Base-by-base conservation (phyloP, 139 green algal species). In the Desmodesmus armatus region DNA sequence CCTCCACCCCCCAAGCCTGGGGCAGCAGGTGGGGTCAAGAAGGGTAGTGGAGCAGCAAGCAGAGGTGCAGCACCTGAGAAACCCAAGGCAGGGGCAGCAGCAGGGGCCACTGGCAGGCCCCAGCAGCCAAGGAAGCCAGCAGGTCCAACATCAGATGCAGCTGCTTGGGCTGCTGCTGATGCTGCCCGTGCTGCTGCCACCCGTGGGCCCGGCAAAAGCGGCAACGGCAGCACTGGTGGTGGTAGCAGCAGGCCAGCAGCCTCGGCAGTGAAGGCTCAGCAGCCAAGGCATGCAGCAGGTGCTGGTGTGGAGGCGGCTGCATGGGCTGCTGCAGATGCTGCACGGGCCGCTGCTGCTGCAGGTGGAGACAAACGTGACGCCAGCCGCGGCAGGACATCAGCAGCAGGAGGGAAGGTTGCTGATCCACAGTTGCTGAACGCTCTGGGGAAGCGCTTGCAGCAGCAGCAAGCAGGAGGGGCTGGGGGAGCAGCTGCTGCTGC, bases 141-240 rank as follows among this genome's bases (percentile, higher is more conserved):
- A n/a, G n/a, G n/a, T n/a, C 11, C 62, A 71, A 37, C 62, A 53
- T 15, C 39, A 77, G 69, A 33, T 33, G 69, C 39, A 77, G 71
- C 19, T 39, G 71, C 27, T 3, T 13, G 0, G 15, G 71, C 23
- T 5, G 71, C 71, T 11, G 33, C 33, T 3, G 66, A 33, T 43
- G 66, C 66, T 43, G 66, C 66, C 3, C 3, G 31, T 74, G 35
- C 3, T 49, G 66, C 66, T 35, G 58, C 58, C 13, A 17, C 58
- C 58, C 17, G 23, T 67, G 13, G 6, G 58, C 58, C 58, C 47
- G 47, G 60, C 69, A 77, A 25, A 5, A 49, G 69, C 69, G 5
- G 35, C 69, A 77, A 3, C 39, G 49, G 35, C 69, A 77, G 69
- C 39, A 77, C 35, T 35, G 49, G 37, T 33, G 5, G 4, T 27